Conservation (phyloP, 768 basidiomycete genomes). For the Tephrocybe rancida region DNA sequence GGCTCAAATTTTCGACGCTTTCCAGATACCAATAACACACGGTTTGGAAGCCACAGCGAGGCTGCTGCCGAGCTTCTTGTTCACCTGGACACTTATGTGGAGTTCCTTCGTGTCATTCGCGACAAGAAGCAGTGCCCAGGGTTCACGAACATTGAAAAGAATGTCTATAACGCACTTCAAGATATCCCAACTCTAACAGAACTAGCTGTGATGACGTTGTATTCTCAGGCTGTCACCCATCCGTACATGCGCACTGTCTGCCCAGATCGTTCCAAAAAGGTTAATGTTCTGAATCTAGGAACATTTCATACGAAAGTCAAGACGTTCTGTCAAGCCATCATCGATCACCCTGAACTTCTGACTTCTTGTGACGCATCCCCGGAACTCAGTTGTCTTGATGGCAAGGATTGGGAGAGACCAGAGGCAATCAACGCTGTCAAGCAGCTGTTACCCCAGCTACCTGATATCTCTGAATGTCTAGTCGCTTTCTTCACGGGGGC, state of each 20-base stretch:
- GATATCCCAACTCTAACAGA: constrained; percentile 29
- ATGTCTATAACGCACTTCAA: constrained; percentile 26
- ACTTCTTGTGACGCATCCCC: constrained; percentile 16
- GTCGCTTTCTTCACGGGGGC: constrained; percentile 29
- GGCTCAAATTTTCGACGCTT: constrained; percentile 21
- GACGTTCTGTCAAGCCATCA: constrained; percentile 20
- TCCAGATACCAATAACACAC: constrained; percentile 36
- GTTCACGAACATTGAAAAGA: constrained; percentile 26
- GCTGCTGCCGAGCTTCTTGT: constrained; percentile 24
- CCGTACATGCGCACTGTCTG: constrained; percentile 30
- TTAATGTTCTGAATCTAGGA: constrained; percentile 29
- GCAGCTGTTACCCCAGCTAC: constrained; percentile 10
- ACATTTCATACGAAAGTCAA: constrained; percentile 21
- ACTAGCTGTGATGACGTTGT: constrained; percentile 25
- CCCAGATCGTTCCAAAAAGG: constrained; percentile 1
- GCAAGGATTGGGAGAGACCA: constrained; percentile 23
- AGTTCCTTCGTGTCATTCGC: constrained; percentile 24
- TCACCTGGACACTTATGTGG: constrained; percentile 14
- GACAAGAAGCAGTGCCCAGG: constrained; percentile 26
- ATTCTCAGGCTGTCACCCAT: constrained; percentile 25
- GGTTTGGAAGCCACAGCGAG: constrained; percentile 29
- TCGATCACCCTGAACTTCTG: constrained; percentile 21
- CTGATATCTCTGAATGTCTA: constrained; percentile 17
- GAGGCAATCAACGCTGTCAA: constrained; percentile 21
- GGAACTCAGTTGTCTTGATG: constrained; percentile 23